phyloP scores from a whole-genome alignment of 2,329 filamentous ascomycete genomes.

The Fusarium austroafricanum region DNA sequence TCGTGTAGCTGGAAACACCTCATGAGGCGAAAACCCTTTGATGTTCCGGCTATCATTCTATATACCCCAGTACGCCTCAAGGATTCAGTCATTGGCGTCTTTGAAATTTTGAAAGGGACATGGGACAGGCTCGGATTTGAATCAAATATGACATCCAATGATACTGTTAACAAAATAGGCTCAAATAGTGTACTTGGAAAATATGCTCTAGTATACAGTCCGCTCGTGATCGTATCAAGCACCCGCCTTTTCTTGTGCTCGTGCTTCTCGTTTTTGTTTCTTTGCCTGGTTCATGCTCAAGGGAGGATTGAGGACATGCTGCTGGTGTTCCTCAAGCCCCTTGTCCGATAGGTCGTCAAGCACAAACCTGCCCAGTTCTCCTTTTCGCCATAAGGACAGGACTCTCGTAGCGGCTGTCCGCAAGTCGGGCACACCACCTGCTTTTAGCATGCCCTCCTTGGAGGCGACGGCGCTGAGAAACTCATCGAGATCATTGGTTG shows the following conservation, averaged over 20 bases:
- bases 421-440: constrained; percentile 76
- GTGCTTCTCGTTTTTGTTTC: constrained; percentile 72
- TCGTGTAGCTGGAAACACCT: constrained; percentile 18
- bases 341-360: constrained; percentile 79
- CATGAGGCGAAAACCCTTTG: constrained; percentile 10
- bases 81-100: constrained; percentile 27
- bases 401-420: constrained; percentile 83
- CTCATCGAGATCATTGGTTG: constrained; percentile 85
- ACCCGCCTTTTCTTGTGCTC: constrained; percentile 58
- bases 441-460: constrained; percentile 79
- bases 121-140: constrained; percentile 15
- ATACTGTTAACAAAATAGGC: constrained; percentile 21
- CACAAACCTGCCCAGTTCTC: constrained; percentile 79
- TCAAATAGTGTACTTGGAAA: constrained; percentile 36
- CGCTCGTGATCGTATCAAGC: constrained; percentile 39
- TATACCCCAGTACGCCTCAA: constrained; percentile 31
- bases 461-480: constrained; percentile 78
- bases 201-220: constrained; percentile 28
- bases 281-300: constrained; percentile 76
- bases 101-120: constrained; percentile 25
- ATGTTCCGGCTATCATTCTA: constrained; percentile 26
- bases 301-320: constrained; percentile 58
- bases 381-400: constrained; percentile 83
- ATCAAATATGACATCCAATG: constrained; percentile 19
- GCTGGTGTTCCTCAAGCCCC: constrained; percentile 62